Base-by-base conservation (phyloP, 2,329 filamentous ascomycete genomes). In the Apiospora sp. region DNA sequence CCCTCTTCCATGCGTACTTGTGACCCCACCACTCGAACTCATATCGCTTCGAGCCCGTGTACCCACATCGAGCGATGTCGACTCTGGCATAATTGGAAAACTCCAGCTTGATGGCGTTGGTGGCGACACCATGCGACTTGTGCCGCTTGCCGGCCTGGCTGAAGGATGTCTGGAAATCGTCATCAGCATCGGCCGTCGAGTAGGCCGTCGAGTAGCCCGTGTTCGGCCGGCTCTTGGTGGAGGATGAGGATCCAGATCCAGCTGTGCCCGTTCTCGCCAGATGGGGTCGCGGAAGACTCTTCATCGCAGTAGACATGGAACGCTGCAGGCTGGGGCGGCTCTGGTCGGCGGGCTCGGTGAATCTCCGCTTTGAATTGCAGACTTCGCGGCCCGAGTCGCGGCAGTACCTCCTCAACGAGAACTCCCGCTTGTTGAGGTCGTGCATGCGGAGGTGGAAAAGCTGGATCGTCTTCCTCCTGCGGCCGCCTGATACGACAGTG, bases 21-120 rank as follows among this genome's bases (percentile, higher is more conserved):
- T 92, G 89, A 37, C 94, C 94, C 96, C 96, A 98, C 87, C 97
- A 98, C 80, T 96, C 93, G 78, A 97, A 98, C 71, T 95, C 93
- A 81, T 98, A 98, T 74, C 91, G 89, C 83, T 95, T 96, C 75
- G 87, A 87, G 64, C 87, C 86, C 76, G 90, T 91, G 69, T 88
- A 85, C 22, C 92, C 92, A 34, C 90, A 87, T 58, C 94, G 90
- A 76, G 89, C 91, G 69, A 99, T 85, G 75, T 98, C 93, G 54
- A 98, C 91, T 77, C 96, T 94, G 2, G 96, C 96, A 81, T 99
- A 99, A 84, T 98, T 99, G 76, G 94, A 97, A 81, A 98, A 99
- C 81, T 98, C 96, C 46, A 99, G 89, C 83, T 95, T 94, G 81
- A 96, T 93, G 48, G 89, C 92, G 81, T 97, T 94, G 72, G 92